Evolutionary conservation across 2,329 filamentous ascomycete species (phyloP).

Genomic region (Aspergillus uvarum): DNA sequence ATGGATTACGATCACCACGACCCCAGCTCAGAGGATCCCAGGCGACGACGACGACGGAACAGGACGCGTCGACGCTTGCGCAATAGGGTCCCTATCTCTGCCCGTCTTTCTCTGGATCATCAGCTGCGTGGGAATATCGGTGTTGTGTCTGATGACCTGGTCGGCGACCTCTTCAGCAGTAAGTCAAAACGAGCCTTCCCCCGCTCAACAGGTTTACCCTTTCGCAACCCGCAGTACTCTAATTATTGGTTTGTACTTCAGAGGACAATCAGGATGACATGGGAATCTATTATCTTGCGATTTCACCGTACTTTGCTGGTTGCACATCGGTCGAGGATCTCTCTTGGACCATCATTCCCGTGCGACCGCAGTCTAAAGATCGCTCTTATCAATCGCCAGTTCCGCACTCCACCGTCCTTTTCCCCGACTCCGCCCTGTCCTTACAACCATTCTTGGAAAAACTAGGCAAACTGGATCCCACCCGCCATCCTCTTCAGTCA

Average conservation of each 20-base stretch:
- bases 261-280: slow-evolving; percentile 26
- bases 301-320: slow-evolving; percentile 47
- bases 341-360: slow-evolving; percentile 82
- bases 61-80: slow-evolving; percentile 42
- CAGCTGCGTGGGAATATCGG: slow-evolving; percentile 82
- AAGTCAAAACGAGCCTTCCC: slow-evolving; percentile 16
- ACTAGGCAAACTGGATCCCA: slow-evolving; percentile 71
- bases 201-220: not conserved
- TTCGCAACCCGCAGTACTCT: not conserved
- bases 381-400: slow-evolving; percentile 58
- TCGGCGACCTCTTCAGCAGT: slow-evolving; percentile 72
- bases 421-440: slow-evolving; percentile 69
- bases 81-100: slow-evolving; percentile 73
- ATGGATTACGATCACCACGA: slow-evolving; percentile 47
- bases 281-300: slow-evolving; percentile 45
- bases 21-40: slow-evolving; percentile 47
- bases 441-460: slow-evolving; percentile 77
- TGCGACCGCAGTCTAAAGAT: slow-evolving; percentile 53
- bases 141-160: slow-evolving; percentile 81
- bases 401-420: slow-evolving; percentile 73
- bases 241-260: not conserved
- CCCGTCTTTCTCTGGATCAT: slow-evolving; percentile 79
- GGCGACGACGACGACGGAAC: slow-evolving; percentile 54
- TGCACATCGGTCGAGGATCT: slow-evolving; percentile 55
- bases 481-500: slow-evolving; percentile 69